Percentiles rank a stretch among this genome's conserved stretches.
These are phyloP conservation scores for Trichoderma parareesei DNA, from an alignment of 495 filamentous ascomycete genomes.

Conservation along the genomic window DNA sequence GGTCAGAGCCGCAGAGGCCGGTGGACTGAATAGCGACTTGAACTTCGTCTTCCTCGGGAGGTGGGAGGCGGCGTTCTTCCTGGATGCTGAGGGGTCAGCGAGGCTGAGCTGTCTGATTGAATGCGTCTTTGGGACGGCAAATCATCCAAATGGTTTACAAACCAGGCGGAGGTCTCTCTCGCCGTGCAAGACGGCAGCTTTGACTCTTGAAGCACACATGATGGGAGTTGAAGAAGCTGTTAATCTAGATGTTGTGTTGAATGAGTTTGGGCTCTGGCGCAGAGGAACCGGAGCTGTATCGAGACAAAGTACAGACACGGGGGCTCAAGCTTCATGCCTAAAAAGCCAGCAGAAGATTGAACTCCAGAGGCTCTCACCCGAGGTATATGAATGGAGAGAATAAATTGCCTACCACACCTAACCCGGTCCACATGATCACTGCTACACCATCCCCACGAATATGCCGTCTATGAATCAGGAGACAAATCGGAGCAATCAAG, in stretches of 20 bases:
- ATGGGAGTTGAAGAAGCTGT: neutral
- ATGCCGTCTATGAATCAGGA: neutral
- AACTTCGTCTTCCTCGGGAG: slow-evolving; percentile 42
- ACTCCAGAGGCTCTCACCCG: too few relatives aligned
- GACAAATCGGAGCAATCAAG: neutral
- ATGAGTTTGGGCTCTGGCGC: too few relatives aligned
- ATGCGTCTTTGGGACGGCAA: too few relatives aligned
- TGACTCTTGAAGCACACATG: slow-evolving; percentile 22
- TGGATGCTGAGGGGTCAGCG: slow-evolving; percentile 15
- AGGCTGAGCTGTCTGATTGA: too few relatives aligned
- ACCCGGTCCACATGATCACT: too few relatives aligned
- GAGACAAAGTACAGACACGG: too few relatives aligned
- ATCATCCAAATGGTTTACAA: slow-evolving; percentile 21
- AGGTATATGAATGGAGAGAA: too few relatives aligned
- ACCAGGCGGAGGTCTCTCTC: slow-evolving; percentile 60
- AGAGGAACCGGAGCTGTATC: too few relatives aligned
- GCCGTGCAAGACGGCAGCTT: slow-evolving; percentile 63
- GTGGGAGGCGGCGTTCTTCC: slow-evolving; percentile 38
- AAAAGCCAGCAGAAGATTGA: too few relatives aligned
- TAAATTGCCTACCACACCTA: too few relatives aligned
- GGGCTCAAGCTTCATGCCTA: too few relatives aligned
- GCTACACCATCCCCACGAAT: too few relatives aligned
- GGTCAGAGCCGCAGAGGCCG: slow-evolving; percentile 60
- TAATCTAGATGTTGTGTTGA: neutral
- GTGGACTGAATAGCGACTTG: slow-evolving; percentile 51